phyloP scores from a whole-genome alignment of 805 yeast species.

The Groenewaldozyma salmanticensis region DNA sequence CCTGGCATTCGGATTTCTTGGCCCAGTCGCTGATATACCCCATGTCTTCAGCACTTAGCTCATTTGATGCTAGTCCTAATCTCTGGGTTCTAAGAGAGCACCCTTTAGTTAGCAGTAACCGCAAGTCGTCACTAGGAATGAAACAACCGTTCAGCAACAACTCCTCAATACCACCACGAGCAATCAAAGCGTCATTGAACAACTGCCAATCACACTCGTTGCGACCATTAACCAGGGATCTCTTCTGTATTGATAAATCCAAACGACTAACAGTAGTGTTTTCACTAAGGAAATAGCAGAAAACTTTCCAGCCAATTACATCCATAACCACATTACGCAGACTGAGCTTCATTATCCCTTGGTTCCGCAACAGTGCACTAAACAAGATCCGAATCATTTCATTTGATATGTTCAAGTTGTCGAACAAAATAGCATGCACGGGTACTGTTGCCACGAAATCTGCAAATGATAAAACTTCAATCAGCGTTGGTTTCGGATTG shows the following conservation, averaged over 20 bases:
- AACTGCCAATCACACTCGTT: slow-evolving; percentile 54
- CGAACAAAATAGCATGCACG: slow-evolving; percentile 61
- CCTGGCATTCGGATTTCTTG: slow-evolving; percentile 38
- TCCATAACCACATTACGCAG: slow-evolving; percentile 70
- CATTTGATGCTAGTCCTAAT: slow-evolving; percentile 71
- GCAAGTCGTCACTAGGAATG: slow-evolving; percentile 39
- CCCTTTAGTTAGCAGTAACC: slow-evolving; percentile 49
- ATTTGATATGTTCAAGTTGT: slow-evolving; percentile 63
- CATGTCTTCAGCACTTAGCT: slow-evolving; percentile 50
- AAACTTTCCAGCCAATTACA: slow-evolving; percentile 62
- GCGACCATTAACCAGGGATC: slow-evolving; percentile 46
- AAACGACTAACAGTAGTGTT: slow-evolving; percentile 17
- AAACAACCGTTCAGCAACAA: slow-evolving; percentile 70
- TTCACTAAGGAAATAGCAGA: slow-evolving; percentile 35
- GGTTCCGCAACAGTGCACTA: slow-evolving; percentile 57
- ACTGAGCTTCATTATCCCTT: slow-evolving; percentile 60
- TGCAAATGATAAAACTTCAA: slow-evolving; percentile 79
- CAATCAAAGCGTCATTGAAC: slow-evolving; percentile 56
- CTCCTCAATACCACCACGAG: slow-evolving; percentile 71
- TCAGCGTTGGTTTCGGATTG: slow-evolving; percentile 83
- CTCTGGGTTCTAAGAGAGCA: slow-evolving; percentile 45
- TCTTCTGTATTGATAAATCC: slow-evolving; percentile 29
- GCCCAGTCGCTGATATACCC: slow-evolving; percentile 52
- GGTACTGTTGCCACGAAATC: slow-evolving; percentile 86
- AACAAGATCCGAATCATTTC: slow-evolving; percentile 73